Percentiles rank a stretch among this genome's conserved stretches.
phyloP scores from a whole-genome alignment of 371 early-diverging fungal genomes.

The Mucor lusitanicus region DNA sequence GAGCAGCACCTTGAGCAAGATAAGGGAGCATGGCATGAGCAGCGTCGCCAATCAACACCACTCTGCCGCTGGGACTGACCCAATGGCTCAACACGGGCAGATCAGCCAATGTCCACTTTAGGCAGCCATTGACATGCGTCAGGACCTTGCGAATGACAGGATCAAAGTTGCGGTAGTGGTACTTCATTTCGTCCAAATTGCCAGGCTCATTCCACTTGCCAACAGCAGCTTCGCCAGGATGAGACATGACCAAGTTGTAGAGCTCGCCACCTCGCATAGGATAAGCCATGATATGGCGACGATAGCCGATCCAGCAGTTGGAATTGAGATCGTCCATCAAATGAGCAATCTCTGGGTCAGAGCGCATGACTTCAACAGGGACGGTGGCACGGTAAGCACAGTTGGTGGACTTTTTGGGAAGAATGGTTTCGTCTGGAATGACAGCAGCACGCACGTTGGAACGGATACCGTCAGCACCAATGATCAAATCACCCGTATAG shows the following conservation, averaged over 20 bases:
- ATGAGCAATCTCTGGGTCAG: slow-evolving; percentile 25
- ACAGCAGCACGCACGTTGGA: slow-evolving; percentile 27
- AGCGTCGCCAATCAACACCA: slow-evolving; percentile 28
- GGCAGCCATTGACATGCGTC: slow-evolving; percentile 18
- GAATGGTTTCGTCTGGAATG: slow-evolving; percentile 24
- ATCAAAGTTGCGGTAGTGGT: slow-evolving; percentile 26
- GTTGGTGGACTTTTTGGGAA: slow-evolving; percentile 25
- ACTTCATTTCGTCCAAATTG: slow-evolving; percentile 30
- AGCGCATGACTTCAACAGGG: slow-evolving; percentile 22
- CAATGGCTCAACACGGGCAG: slow-evolving; percentile 26
- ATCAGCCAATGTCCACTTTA: slow-evolving; percentile 37
- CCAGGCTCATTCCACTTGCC: slow-evolving; percentile 32
- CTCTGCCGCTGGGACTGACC: slow-evolving; percentile 28
- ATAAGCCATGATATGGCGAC: slow-evolving; percentile 32
- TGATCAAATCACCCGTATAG: slow-evolving; percentile 24
- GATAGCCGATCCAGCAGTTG: slow-evolving; percentile 35
- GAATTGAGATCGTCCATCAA: slow-evolving; percentile 34
- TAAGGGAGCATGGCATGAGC: slow-evolving; percentile 37
- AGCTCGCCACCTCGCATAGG: slow-evolving; percentile 30
- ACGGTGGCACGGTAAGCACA: slow-evolving; percentile 38
- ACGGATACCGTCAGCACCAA: slow-evolving; percentile 37
- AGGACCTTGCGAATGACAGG: slow-evolving; percentile 26
- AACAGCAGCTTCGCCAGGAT: slow-evolving; percentile 25
- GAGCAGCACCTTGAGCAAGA: slow-evolving; percentile 36
- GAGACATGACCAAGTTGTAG: slow-evolving; percentile 34